These are phyloP conservation scores for Paraphaeosphaeria sporulosa DNA, from an alignment of 2,329 filamentous ascomycete genomes.

Conservation along the genomic window DNA sequence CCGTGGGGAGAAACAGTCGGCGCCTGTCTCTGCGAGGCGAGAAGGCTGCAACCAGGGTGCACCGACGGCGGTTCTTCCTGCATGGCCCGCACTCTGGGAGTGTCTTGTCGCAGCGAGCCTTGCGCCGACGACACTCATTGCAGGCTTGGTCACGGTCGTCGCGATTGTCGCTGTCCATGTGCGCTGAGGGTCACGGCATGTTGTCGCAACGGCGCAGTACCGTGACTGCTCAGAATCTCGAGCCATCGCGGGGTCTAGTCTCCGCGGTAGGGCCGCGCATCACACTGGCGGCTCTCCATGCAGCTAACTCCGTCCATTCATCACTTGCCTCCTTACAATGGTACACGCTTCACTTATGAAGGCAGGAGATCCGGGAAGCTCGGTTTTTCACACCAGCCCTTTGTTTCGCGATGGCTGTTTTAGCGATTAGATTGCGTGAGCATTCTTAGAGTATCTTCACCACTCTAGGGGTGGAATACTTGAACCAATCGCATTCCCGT, in stretches of 20 bases:
- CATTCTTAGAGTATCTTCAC: no score
- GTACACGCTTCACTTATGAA: background rate
- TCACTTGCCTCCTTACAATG: background rate
- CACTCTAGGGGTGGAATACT: no score
- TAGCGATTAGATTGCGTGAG: no score
- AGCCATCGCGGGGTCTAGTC: background rate
- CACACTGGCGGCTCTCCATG: background rate
- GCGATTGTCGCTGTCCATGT: constrained; percentile 18
- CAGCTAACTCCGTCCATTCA: background rate
- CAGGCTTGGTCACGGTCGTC: constrained; percentile 20
- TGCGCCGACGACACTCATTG: constrained; percentile 23
- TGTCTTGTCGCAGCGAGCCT: constrained; percentile 21
- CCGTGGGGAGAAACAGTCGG: no score
- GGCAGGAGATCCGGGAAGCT: no score
- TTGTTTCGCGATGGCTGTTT: no score
- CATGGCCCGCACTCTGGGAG: constrained; percentile 27
- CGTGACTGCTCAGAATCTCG: constrained; percentile 2
- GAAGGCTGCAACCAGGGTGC: no score
- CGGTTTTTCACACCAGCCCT: no score
- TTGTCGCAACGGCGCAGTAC: background rate
- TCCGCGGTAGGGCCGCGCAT: background rate
- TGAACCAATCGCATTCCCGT: no score
- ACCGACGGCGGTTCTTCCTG: constrained; percentile 46
- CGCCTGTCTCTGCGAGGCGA: no score
- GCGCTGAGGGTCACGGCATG: background rate